Percentiles rank a stretch among this genome's conserved stretches.
Evolutionary conservation across 441 rosid genomes (phyloP).

Genomic region (Pelargonium cotyledonis): DNA sequence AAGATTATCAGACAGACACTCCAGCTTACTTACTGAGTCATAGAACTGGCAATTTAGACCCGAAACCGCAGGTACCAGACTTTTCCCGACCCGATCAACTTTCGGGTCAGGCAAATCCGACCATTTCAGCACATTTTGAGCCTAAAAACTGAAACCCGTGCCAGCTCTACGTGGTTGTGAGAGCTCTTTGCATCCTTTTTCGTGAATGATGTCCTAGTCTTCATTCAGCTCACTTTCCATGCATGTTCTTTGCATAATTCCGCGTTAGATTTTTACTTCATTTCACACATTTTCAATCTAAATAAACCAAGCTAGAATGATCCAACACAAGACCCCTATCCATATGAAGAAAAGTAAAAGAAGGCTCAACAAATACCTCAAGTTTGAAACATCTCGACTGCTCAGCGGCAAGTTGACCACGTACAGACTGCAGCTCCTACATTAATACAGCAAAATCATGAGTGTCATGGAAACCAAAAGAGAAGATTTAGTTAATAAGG

Average conservation of each 20-base stretch:
- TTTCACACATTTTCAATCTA: too few species aligned
- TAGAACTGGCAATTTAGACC: too few species aligned
- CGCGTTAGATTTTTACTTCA: neutral
- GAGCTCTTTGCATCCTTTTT: too few species aligned
- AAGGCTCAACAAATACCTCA: conserved; percentile 47
- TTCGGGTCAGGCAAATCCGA: too few species aligned
- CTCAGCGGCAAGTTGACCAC: conserved; percentile 89
- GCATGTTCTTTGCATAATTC: neutral
- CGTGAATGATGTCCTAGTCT: neutral
- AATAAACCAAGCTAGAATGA: too few species aligned
- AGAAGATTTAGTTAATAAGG: neutral
- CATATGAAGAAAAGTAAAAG: neutral
- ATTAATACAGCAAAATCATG: conserved; percentile 10
- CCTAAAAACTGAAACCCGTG: too few species aligned
- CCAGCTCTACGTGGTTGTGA: too few species aligned
- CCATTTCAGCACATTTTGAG: too few species aligned
- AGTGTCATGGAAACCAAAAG: neutral
- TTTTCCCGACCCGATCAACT: too few species aligned
- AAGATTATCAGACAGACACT: neutral
- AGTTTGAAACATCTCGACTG: conserved; percentile 95
- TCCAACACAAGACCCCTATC: neutral
- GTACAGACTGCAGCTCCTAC: conserved; percentile 92
- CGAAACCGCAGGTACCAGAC: too few species aligned
- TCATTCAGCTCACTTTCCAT: neutral
- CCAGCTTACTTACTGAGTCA: neutral